phyloP scores from a whole-genome alignment of 1,139 yeast genomes.

The Sugiyamaella sp. region DNA sequence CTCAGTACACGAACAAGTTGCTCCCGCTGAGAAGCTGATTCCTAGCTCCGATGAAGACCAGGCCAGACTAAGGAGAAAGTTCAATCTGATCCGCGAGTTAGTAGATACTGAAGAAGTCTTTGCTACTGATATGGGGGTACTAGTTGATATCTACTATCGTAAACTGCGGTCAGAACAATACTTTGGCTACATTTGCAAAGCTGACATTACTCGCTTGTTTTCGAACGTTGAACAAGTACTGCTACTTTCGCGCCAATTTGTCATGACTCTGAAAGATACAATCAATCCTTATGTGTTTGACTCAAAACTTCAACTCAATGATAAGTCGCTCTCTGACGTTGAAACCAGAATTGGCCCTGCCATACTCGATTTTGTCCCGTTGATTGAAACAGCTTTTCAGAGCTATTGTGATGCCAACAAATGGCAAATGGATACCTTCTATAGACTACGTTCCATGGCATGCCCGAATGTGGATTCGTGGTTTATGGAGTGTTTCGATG shows the following conservation, averaged over 20 bases:
- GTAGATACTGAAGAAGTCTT: conserved; percentile 43
- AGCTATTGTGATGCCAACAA: conserved; percentile 40
- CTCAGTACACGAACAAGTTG: conserved; percentile 13
- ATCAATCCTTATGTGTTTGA: conserved; percentile 36
- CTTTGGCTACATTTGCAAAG: conserved; percentile 36
- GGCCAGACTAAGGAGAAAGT: conserved; percentile 31
- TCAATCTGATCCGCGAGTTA: conserved; percentile 43
- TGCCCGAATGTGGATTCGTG: conserved; percentile 40
- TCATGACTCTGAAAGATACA: conserved; percentile 33
- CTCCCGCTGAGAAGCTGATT: conserved; percentile 2
- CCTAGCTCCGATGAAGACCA: conserved; percentile 27
- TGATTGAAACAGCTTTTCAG: conserved; percentile 40
- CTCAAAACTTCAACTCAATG: conserved; percentile 21
- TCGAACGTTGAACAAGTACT: conserved; percentile 40
- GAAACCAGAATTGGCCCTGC: conserved; percentile 42
- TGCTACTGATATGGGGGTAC: conserved; percentile 42
- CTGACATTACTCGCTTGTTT: conserved; percentile 38
- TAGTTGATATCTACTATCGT: conserved; percentile 38
- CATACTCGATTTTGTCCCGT: conserved; percentile 39
- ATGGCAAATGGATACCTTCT: conserved; percentile 39
- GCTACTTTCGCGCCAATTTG: conserved; percentile 37
- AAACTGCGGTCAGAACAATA: conserved; percentile 34
- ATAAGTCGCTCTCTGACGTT: conserved; percentile 31
- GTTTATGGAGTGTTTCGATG: conserved; percentile 38
- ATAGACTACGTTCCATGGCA: conserved; percentile 33